Percentiles rank a stretch among this genome's conserved stretches.
phyloP scores from a whole-genome alignment of 345 rosid genomes.

The Hypericum androsaemum region DNA sequence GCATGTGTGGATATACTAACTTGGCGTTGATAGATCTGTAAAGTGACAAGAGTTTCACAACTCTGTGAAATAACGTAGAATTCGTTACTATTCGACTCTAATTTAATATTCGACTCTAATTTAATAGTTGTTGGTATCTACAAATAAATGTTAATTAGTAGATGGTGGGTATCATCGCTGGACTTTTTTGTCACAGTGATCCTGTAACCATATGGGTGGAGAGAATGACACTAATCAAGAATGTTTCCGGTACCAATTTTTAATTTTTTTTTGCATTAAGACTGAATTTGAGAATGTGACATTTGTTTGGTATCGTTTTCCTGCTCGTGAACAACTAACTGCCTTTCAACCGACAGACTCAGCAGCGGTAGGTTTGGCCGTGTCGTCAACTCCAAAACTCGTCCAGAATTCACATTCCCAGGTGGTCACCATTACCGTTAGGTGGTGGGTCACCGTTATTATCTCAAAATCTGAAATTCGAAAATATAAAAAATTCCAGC shows the following conservation, averaged over 20 bases:
- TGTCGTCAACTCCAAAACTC: neutral
- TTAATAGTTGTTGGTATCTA: neutral
- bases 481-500: too few relatives aligned
- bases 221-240: too few relatives aligned
- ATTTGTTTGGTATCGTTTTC: neutral
- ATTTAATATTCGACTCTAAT: neutral
- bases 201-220: neutral
- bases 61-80: too few relatives aligned
- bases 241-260: too few relatives aligned
- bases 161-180: constrained; percentile 12
- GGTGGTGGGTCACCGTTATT: too few relatives aligned
- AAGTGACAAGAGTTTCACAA: too few relatives aligned
- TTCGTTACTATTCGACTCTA: neutral
- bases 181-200: neutral
- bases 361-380: constrained; percentile 7
- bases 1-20: too few relatives aligned
- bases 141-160: neutral
- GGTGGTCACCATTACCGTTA: neutral
- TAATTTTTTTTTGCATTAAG: too few relatives aligned
- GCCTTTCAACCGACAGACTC: neutral
- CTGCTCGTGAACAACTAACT: constrained; percentile 13
- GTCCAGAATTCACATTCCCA: neutral
- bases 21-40: too few relatives aligned
- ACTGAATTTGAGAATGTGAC: neutral
- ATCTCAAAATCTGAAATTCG: too few relatives aligned